phyloP scores from a whole-genome alignment of 768 basidiomycete species.

The Macrocybe gigantea region DNA sequence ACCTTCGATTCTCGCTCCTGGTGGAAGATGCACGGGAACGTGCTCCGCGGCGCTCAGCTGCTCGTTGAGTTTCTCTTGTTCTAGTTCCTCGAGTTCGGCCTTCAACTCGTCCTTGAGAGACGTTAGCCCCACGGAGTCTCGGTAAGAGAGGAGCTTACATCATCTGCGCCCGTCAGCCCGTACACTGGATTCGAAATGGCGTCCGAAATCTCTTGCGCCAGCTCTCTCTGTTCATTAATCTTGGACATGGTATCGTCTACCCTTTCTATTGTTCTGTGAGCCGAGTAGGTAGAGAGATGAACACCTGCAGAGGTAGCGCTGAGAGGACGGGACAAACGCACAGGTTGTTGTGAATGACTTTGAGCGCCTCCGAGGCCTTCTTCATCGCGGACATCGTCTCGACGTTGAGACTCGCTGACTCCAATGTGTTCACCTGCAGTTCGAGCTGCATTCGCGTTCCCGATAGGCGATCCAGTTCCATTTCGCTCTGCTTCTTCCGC shows the following conservation, averaged over 20 bases:
- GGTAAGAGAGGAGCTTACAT: conserved; percentile 39
- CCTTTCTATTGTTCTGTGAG: conserved; percentile 69
- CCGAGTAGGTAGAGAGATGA: neutral
- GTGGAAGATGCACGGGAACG: conserved; percentile 82
- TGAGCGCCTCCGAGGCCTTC: conserved; percentile 86
- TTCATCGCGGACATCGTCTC: conserved; percentile 98
- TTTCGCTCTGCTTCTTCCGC: conserved; percentile 88
- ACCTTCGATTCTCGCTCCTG: conserved; percentile 51
- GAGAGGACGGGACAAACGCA: conserved; percentile 35
- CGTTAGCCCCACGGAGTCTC: conserved; percentile 3
- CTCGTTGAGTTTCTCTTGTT: conserved; percentile 84
- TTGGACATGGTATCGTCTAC: conserved; percentile 87
- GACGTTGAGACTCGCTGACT: conserved; percentile 95
- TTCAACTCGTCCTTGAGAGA: conserved; percentile 64
- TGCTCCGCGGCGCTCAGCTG: conserved; percentile 82
- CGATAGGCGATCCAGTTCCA: conserved; percentile 78
- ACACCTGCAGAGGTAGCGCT: neutral
- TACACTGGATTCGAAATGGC: conserved; percentile 72
- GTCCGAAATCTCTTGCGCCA: conserved; percentile 89
- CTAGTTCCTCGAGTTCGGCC: conserved; percentile 78
- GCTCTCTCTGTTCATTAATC: conserved; percentile 85
- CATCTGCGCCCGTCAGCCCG: conserved; percentile 56
- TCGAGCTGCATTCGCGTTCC: conserved; percentile 89
- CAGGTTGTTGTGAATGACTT: conserved; percentile 86
- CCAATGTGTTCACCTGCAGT: conserved; percentile 94